Percentiles rank a stretch among this genome's conserved stretches.
These are phyloP conservation scores for Phaeosphaeria sp. DNA, from an alignment of 2,329 filamentous ascomycete species.

Conservation along the genomic window DNA sequence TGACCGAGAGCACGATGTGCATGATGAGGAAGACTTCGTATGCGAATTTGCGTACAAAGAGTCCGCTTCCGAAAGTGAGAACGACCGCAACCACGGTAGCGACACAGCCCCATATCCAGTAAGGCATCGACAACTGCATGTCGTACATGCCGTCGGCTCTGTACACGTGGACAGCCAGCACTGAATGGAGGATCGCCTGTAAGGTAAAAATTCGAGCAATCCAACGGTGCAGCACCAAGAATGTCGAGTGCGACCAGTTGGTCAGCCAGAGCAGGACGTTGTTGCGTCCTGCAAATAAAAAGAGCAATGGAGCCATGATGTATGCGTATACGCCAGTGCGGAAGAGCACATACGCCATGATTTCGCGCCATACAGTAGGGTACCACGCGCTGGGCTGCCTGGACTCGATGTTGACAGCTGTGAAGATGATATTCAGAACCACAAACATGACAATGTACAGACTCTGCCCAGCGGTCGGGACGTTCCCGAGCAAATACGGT, in stretches of 20 bases:
- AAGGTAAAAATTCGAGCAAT: slow-evolving; percentile 29
- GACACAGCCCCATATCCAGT: slow-evolving; percentile 51
- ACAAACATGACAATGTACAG: slow-evolving; percentile 51
- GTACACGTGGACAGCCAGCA: slow-evolving; percentile 26
- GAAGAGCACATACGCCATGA: slow-evolving; percentile 34
- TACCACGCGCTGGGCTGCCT: slow-evolving; percentile 46
- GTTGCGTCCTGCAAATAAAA: slow-evolving; percentile 48
- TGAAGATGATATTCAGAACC: slow-evolving; percentile 24
- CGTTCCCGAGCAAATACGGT: slow-evolving; percentile 33
- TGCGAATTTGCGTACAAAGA: slow-evolving; percentile 32
- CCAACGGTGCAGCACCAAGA: slow-evolving; percentile 47
- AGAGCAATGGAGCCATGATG: neutral
- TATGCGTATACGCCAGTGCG: slow-evolving; percentile 42
- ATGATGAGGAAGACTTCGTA: slow-evolving; percentile 48
- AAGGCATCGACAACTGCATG: slow-evolving; percentile 22
- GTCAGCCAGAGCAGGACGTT: slow-evolving; percentile 50
- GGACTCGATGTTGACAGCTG: neutral
- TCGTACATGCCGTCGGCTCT: slow-evolving; percentile 16
- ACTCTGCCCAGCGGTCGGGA: slow-evolving; percentile 54
- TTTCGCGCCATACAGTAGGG: slow-evolving; percentile 23
- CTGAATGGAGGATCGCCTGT: slow-evolving; percentile 30
- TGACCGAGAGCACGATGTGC: slow-evolving; percentile 41
- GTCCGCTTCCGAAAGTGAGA: slow-evolving; percentile 14
- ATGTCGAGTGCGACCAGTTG: slow-evolving; percentile 49
- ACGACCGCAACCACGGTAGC: slow-evolving; percentile 44